Conservation (phyloP, 768 basidiomycete genomes). For the Neoboletus brunneissimus region DNA sequence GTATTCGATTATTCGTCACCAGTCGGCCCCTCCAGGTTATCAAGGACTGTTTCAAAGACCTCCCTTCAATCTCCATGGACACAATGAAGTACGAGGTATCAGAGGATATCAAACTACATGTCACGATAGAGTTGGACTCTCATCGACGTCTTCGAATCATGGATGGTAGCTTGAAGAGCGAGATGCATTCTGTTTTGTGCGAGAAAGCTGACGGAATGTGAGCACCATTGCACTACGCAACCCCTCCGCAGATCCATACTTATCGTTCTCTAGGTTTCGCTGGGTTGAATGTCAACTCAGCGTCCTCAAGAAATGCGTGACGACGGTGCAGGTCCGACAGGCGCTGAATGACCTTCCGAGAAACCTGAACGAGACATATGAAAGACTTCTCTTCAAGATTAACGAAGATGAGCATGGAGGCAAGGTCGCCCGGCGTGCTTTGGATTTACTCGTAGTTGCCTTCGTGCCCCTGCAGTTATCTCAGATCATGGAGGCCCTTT, state of each 20-base stretch:
- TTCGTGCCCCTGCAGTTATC: neutral
- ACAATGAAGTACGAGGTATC: neutral
- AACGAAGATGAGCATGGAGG: neutral
- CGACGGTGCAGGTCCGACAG: neutral
- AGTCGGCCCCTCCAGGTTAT: constrained; percentile 16
- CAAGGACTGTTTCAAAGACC: neutral
- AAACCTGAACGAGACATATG: constrained; percentile 7
- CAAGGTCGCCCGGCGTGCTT: neutral
- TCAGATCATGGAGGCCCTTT: constrained; percentile 7
- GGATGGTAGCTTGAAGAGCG: neutral
- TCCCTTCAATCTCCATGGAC: constrained; percentile 6
- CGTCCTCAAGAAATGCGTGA: neutral
- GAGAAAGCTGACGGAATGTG: constrained; percentile 15
- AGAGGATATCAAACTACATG: constrained; percentile 5
- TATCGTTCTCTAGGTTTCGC: constrained; percentile 5
- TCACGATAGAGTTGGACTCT: constrained; percentile 9
- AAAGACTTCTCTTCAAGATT: neutral
- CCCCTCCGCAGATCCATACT: too few species aligned
- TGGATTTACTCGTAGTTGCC: constrained; percentile 12
- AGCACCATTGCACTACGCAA: neutral
- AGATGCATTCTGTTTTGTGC: neutral
- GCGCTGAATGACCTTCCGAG: constrained; percentile 1
- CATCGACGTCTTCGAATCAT: constrained; percentile 1
- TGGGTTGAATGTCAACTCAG: constrained; percentile 17
- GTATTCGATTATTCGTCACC: constrained; percentile 7